A percentile compares a stretch with the other conserved stretches of the same genome.
phyloP scores from a whole-genome alignment of 768 basidiomycete species.

The Tricholoma saponaceum region DNA sequence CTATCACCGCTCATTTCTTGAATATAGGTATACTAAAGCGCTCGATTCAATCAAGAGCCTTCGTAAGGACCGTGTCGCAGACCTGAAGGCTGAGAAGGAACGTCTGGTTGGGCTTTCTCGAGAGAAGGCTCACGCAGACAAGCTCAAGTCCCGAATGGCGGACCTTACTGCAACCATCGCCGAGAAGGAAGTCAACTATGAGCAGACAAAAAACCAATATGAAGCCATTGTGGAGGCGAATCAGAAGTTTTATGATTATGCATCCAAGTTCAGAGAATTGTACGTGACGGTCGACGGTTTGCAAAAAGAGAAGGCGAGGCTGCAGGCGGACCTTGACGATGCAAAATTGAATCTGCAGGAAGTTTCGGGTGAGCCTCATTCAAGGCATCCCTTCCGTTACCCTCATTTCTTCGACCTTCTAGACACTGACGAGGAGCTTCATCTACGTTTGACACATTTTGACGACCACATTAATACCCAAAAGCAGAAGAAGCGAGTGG shows the following conservation, averaged over 20 bases:
- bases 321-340: slow-evolving; percentile 58
- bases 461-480: slow-evolving; percentile 52
- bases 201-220: slow-evolving; percentile 63
- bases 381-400: background rate
- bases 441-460: slow-evolving; percentile 51
- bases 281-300: slow-evolving; percentile 68
- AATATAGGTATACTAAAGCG: slow-evolving; percentile 87
- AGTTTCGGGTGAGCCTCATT: slow-evolving; percentile 46
- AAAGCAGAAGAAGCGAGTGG: slow-evolving; percentile 42
- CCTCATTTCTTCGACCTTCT: slow-evolving; percentile 6
- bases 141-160: slow-evolving; percentile 63
- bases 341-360: slow-evolving; percentile 63
- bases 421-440: slow-evolving; percentile 76
- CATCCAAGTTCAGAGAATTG: slow-evolving; percentile 82
- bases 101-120: slow-evolving; percentile 69
- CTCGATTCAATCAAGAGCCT: slow-evolving; percentile 87
- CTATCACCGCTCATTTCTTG: slow-evolving; percentile 1
- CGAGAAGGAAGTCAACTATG: slow-evolving; percentile 69
- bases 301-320: slow-evolving; percentile 55
- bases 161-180: slow-evolving; percentile 61
- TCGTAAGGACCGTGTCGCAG: slow-evolving; percentile 86
- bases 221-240: slow-evolving; percentile 67
- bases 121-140: slow-evolving; percentile 86
- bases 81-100: slow-evolving; percentile 92
- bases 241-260: slow-evolving; percentile 74